Conservation (phyloP, 2,329 filamentous ascomycete genomes). For the Paraphaeosphaeria sporulosa region DNA sequence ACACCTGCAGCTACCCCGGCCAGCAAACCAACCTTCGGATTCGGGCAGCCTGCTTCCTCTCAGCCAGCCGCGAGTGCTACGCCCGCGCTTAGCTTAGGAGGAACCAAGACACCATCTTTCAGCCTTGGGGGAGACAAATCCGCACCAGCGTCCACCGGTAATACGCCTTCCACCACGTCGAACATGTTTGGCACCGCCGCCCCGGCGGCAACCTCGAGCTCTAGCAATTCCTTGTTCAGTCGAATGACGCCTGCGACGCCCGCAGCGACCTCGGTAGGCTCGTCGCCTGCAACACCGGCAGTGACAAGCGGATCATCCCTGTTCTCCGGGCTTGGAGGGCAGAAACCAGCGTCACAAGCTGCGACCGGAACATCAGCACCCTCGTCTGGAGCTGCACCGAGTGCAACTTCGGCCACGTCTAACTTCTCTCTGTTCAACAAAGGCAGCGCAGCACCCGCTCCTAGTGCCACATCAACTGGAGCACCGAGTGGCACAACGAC, state of each 20-base stretch:
- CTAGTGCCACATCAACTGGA: conserved; percentile 30
- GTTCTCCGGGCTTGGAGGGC: conserved; percentile 29
- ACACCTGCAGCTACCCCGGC: conserved; percentile 41
- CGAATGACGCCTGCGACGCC: conserved; percentile 17
- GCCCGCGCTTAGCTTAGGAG: conserved; percentile 30
- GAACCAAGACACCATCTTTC: conserved; percentile 26
- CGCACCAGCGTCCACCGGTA: conserved; percentile 31
- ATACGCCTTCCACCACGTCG: conserved; percentile 25
- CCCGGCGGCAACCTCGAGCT: neutral
- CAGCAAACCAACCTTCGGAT: conserved; percentile 36
- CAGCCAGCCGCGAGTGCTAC: conserved; percentile 31
- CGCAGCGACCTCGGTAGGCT: conserved; percentile 19
- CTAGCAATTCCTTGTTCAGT: conserved; percentile 22
- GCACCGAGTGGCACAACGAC: conserved; percentile 15
- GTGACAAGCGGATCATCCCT: conserved; percentile 19
- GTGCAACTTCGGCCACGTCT: conserved; percentile 19
- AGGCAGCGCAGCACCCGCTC: conserved; percentile 15
- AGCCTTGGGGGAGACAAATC: conserved; percentile 33
- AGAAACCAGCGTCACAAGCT: conserved; percentile 26
- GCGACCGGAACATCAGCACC: conserved; percentile 15
- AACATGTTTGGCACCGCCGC: conserved; percentile 12
- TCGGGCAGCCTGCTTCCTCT: conserved; percentile 35
- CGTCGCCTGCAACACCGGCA: conserved; percentile 26
- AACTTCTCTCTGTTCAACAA: conserved; percentile 20
- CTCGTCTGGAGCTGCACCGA: conserved; percentile 26